Percentiles rank a stretch among this genome's conserved stretches.
Conservation (phyloP, 306 rosid genomes). For the Aeschynomene evenia region DNA sequence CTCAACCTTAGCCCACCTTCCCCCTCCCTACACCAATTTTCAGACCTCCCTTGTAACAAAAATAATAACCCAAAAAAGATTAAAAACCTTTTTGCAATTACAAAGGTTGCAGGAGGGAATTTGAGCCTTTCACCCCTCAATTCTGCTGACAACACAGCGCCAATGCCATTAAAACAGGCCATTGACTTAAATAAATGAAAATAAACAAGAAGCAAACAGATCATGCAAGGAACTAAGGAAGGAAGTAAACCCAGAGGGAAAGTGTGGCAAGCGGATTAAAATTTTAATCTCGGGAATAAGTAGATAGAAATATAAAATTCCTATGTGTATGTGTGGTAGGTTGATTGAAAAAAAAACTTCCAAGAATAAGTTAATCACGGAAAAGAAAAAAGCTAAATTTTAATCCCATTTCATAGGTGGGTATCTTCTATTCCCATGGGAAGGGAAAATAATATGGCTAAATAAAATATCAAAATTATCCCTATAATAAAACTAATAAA, state of each 20-base stretch:
- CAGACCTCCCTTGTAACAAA: neutral
- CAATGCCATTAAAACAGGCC: constrained; percentile 5
- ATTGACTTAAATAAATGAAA: constrained; percentile 6
- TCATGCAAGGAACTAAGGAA: constrained; percentile 21
- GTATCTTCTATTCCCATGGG: too few relatives aligned
- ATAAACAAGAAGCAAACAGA: constrained; percentile 16
- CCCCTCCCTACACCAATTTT: neutral
- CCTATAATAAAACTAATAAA: too few relatives aligned
- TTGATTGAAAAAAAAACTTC: too few relatives aligned
- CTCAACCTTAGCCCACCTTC: constrained; percentile 2
- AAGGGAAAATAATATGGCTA: too few relatives aligned
- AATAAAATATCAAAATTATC: too few relatives aligned
- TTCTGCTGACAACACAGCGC: neutral
- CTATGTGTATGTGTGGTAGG: too few relatives aligned
- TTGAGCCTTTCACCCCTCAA: neutral
- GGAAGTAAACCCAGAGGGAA: constrained; percentile 13
- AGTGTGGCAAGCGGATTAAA: too few relatives aligned
- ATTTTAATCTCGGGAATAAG: too few relatives aligned
- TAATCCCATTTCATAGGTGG: too few relatives aligned
- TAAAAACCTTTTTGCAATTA: neutral
- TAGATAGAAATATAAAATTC: too few relatives aligned
- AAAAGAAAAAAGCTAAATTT: too few relatives aligned
- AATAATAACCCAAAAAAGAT: neutral
- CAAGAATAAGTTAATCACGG: too few relatives aligned
- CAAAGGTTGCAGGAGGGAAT: neutral